A percentile compares a stretch with the other conserved stretches of the same genome.
These are phyloP conservation scores for Apophysomyces trapeziformis DNA, from an alignment of 371 early-diverging fungal genomes.

Conservation along the genomic window DNA sequence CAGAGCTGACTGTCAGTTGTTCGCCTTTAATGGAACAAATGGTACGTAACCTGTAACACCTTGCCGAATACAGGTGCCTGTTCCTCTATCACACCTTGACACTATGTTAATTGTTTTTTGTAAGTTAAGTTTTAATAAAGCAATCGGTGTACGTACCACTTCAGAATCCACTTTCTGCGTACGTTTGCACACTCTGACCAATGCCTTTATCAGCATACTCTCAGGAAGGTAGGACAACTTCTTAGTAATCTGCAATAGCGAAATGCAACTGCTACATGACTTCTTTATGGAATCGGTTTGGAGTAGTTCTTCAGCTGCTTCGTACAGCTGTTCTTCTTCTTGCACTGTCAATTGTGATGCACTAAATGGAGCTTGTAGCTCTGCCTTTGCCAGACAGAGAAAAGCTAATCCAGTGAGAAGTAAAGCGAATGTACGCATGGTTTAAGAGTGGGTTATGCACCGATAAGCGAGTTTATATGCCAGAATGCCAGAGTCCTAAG, in stretches of 20 bases:
- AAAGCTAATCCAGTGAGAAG: neutral
- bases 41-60: conserved; percentile 38
- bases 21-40: neutral
- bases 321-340: conserved; percentile 19
- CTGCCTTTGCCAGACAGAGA: conserved; percentile 6
- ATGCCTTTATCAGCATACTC: conserved; percentile 27
- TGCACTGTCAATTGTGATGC: neutral
- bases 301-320: conserved; percentile 24
- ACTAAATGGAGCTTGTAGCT: conserved; percentile 16
- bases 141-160: conserved; percentile 35
- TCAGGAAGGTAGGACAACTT: conserved; percentile 44
- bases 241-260: conserved; percentile 37
- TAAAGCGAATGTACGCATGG: conserved; percentile 11
- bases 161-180: conserved; percentile 35
- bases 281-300: conserved; percentile 24
- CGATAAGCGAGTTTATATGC: neutral
- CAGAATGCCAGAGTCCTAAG: neutral
- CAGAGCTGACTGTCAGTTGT: conserved; percentile 1
- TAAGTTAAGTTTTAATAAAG: neutral
- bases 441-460: conserved; percentile 3
- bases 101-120: conserved; percentile 23
- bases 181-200: conserved; percentile 40
- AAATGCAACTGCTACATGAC: conserved; percentile 46
- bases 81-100: conserved; percentile 51
- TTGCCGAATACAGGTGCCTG: conserved; percentile 50